phyloP scores from a whole-genome alignment of 2,329 filamentous ascomycete species.

The Metarhizium anisopliae region DNA sequence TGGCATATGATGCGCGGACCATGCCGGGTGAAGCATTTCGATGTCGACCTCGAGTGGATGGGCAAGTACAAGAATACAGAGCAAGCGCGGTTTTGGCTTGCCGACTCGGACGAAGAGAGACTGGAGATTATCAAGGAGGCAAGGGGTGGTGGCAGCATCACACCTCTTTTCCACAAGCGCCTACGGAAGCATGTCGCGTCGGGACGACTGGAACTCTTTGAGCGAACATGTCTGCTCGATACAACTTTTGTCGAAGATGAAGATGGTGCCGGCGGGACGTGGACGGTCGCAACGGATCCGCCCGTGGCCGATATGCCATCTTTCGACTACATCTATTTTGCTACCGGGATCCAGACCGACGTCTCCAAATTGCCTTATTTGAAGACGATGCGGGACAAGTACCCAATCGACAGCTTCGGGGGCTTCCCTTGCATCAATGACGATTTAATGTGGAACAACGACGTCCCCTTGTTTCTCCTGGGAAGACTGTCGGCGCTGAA shows the following conservation, averaged over 20 bases:
- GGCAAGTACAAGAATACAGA: constrained; percentile 73
- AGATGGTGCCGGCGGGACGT: constrained; percentile 15
- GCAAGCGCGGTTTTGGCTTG: constrained; percentile 69
- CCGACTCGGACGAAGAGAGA: constrained; percentile 61
- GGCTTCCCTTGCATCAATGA: constrained; percentile 67
- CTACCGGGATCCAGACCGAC: constrained; percentile 61
- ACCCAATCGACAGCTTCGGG: constrained; percentile 53
- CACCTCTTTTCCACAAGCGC: constrained; percentile 57
- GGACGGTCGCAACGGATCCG: constrained; percentile 42
- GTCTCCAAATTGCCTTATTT: constrained; percentile 53
- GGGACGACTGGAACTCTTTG: constrained; percentile 45
- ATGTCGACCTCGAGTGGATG: constrained; percentile 70
- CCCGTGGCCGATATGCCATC: constrained; percentile 41
- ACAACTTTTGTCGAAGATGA: constrained; percentile 39
- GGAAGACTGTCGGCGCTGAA: constrained; percentile 59
- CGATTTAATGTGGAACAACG: constrained; percentile 65
- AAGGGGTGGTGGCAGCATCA: constrained; percentile 69
- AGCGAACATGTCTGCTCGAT: constrained; percentile 45
- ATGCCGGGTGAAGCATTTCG: constrained; percentile 62
- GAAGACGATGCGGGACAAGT: constrained; percentile 44
- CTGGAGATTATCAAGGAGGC: constrained; percentile 57
- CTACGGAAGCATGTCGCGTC: constrained; percentile 49
- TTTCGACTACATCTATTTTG: constrained; percentile 65
- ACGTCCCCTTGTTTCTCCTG: constrained; percentile 65
- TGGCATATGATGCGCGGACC: constrained; percentile 59